Evolutionary conservation across 1,284 basidiomycete species (phyloP), one percentile per base, ranked within the genome.

Genomic region (Chondrostereum purpureum): DNA sequence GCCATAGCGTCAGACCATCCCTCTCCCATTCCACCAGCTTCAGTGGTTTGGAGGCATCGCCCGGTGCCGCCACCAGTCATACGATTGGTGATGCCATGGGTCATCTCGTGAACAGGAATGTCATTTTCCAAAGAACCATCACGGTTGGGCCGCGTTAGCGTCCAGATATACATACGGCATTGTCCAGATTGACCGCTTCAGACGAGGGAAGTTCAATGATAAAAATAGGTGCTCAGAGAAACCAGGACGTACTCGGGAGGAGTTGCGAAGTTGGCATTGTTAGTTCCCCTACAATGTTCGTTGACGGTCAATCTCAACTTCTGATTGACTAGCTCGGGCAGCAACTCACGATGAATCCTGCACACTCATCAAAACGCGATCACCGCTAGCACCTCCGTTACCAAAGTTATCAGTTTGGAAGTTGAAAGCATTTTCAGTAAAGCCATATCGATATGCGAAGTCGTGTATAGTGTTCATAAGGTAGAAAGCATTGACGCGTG

Each of bases 381-480:
- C 70, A 20, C 58, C 60, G 11, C 56, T 69, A 19, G 42, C 35
- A 5, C 70, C 69, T 23, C 69, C 70, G 19, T 66, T 65, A 35
- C 58, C 61, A 47, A 65, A 64, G 57, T 71, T 71, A 55, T 60
- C 60, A 37, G 55, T 61, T 57, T 73, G 70, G 62, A 72, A 73
- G 55, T 71, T 73, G 57, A 63, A 68, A 14, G 64, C 61, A 20
- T 8, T 37, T 11, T 46, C 66, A 5, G 63, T 65, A 47, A 67
- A 68, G 1, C 66, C 66, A 47, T 69, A 69, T 5, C 60, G 55
- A 21, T 31, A 31, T n/a, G 27, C 8, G n/a, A 41, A 18, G 38
- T 45, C 39, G 33, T 41, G 64, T 19, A 64, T 50, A 11, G 53
- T 47, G 55, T 66, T 66, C 42, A 58, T 59, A 41, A 64, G 34